A percentile compares a stretch with the other conserved stretches of the same genome.
These are phyloP conservation scores for Cruciata laevipes DNA, from an alignment of 257 asterid genomes.

Conservation along the genomic window DNA sequence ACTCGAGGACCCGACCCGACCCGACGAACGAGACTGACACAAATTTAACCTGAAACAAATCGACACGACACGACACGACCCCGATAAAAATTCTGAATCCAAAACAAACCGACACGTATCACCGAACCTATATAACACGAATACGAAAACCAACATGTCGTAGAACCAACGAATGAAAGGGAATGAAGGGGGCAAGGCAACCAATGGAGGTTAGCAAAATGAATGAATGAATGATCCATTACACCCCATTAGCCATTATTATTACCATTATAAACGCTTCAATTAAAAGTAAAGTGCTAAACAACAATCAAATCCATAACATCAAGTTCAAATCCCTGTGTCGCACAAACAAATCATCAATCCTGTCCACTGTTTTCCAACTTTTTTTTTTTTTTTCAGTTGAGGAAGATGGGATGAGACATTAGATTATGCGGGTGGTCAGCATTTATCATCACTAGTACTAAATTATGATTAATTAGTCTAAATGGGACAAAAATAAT, in stretches of 20 bases:
- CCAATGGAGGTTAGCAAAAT: background rate
- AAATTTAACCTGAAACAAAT: too few species aligned
- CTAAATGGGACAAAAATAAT: too few species aligned
- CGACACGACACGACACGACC: too few species aligned
- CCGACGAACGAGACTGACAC: too few species aligned
- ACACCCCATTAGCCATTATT: background rate
- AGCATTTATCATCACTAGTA: background rate
- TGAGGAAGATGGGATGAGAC: background rate
- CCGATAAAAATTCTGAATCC: too few species aligned
- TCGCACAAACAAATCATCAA: background rate
- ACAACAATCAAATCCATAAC: background rate
- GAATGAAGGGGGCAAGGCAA: background rate
- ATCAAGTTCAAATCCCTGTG: background rate
- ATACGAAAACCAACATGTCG: too few species aligned
- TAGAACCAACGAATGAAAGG: too few species aligned
- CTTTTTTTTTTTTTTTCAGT: too few species aligned
- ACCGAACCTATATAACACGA: too few species aligned
- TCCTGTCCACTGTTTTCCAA: background rate
- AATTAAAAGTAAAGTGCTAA: background rate
- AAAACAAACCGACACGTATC: too few species aligned
- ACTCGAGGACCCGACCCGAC: too few species aligned
- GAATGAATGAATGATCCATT: background rate
- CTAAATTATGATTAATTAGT: background rate
- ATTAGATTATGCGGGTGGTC: background rate
- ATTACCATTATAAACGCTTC: background rate